A percentile compares a stretch with the other conserved stretches of the same genome.
phyloP scores from a whole-genome alignment of 176 grass and related monocot species.

The Pontederia paniculata region DNA sequence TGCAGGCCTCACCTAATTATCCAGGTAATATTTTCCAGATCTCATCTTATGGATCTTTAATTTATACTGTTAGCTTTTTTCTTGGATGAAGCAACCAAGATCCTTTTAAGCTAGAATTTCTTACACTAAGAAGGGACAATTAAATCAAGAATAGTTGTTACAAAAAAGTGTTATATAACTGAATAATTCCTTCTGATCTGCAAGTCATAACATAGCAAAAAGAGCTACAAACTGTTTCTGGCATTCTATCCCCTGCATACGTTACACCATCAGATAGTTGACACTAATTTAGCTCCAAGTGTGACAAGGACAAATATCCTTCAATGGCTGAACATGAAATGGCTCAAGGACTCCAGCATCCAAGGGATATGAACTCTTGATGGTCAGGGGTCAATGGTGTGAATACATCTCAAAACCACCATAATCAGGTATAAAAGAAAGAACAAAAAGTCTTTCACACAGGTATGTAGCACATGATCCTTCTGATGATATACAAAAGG shows the following conservation, averaged over 20 bases:
- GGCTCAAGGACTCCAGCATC: constrained; percentile 45
- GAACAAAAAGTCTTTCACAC: not conserved
- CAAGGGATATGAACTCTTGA: constrained; percentile 41
- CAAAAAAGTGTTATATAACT: too few relatives aligned
- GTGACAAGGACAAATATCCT: constrained; percentile 32
- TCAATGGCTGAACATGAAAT: constrained; percentile 70
- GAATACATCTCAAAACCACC: constrained; percentile 20
- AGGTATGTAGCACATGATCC: not conserved
- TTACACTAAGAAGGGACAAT: too few relatives aligned
- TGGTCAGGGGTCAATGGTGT: constrained; percentile 27
- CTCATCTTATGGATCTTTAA: too few relatives aligned
- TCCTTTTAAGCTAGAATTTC: too few relatives aligned
- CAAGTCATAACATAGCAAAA: too few relatives aligned
- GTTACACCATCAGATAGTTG: constrained; percentile 6
- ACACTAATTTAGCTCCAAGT: constrained; percentile 27
- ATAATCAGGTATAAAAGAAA: constrained; percentile 20
- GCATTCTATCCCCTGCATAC: too few relatives aligned
- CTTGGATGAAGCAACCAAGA: too few relatives aligned
- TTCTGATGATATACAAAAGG: not conserved
- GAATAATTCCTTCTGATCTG: too few relatives aligned
- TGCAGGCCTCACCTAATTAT: constrained; percentile 40
- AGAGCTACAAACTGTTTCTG: too few relatives aligned
- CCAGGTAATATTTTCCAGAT: constrained; percentile 24
- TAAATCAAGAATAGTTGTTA: too few relatives aligned
- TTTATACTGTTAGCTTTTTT: too few relatives aligned